Base-by-base conservation (phyloP, 75 land plant species). In the Picea sitchensis region DNA sequence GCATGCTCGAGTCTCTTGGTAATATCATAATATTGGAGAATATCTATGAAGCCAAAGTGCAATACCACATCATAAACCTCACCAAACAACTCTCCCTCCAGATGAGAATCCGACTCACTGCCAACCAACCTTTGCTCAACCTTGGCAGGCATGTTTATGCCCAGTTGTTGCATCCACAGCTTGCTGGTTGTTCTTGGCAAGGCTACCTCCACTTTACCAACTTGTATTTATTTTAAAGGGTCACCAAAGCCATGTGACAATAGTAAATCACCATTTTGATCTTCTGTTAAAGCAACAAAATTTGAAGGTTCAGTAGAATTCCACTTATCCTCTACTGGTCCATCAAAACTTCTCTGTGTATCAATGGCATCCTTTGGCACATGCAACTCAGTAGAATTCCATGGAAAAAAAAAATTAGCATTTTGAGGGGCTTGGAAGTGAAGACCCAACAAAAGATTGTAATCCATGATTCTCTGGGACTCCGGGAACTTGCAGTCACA, bases 1-100 rank as follows among this genome's bases (percentile, higher is more conserved):
- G 95, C 96, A 87, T 92, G 96, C 77, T 92, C 96, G 20, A 94
- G 69, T 77, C 89, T 88, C 84, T 94, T 94, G 77, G 82, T 86
- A 54, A 92, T 84, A 79, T 90, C 91, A 73, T 94, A 92, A 36
- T 94, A 87, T 81, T 94, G 96, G 30, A 94, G 79, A 41, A 94
- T 94, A 81, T 94, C 92, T 72, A 94, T 94, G 77, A 94, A 89
- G 14, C 96, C 90, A 65, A 94, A 89, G 65, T 90, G 89, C 5
- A 94, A 84, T 89, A 26, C 26, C 26, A 26, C 26, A 26, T 26
- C 26, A 26, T 26, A 26, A 26, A 26, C 26, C 26, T 26, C 90
- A 14, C 88, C 90, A 34, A 68, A 62, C n/a, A 38, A 71, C 20
- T 51, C 65, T 13, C 79, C 60, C 5, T 73, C 38, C 13, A 80